A percentile compares a stretch with the other conserved stretches of the same genome.
Conservation (phyloP, 805 yeast species). For the Grigorovia transvaalensis region DNA sequence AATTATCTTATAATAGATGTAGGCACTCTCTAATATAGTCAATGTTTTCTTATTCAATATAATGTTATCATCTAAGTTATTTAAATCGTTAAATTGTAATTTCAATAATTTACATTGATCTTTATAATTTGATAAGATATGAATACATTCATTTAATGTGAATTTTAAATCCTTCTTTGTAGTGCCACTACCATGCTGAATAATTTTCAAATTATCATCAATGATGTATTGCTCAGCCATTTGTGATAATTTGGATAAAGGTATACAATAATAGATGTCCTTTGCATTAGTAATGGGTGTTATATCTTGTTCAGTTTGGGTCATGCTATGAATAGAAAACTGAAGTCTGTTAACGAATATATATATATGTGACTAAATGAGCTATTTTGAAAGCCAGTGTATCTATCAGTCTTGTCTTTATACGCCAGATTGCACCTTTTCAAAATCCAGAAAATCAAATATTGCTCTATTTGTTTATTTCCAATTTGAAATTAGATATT, state of each 20-base stretch:
- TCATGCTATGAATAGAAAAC: not conserved
- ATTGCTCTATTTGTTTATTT: too few species aligned
- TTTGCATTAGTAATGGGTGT: not conserved
- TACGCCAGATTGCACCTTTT: too few species aligned
- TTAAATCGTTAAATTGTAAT: slow-evolving; percentile 1
- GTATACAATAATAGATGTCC: slow-evolving; percentile 1
- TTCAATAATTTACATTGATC: slow-evolving; percentile 22
- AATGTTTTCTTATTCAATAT: not conserved
- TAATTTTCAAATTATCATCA: slow-evolving; percentile 6
- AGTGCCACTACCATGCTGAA: slow-evolving; percentile 1
- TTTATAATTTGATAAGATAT: slow-evolving; percentile 24
- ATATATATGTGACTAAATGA: too few species aligned
- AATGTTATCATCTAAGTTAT: not conserved
- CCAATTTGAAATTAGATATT: too few species aligned
- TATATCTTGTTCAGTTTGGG: not conserved
- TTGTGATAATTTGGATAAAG: slow-evolving; percentile 6
- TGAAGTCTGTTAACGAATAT: too few species aligned
- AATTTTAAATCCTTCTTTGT: slow-evolving; percentile 15
- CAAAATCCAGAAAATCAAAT: too few species aligned
- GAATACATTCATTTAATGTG: slow-evolving; percentile 22
- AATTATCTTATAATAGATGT: slow-evolving; percentile 28
- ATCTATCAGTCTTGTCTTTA: too few species aligned
- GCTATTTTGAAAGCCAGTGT: too few species aligned
- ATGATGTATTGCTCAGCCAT: slow-evolving; percentile 15
- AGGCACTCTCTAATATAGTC: slow-evolving; percentile 19